Conservation (phyloP, 2,329 filamentous ascomycete species). For the Microthyrium microscopicum region DNA sequence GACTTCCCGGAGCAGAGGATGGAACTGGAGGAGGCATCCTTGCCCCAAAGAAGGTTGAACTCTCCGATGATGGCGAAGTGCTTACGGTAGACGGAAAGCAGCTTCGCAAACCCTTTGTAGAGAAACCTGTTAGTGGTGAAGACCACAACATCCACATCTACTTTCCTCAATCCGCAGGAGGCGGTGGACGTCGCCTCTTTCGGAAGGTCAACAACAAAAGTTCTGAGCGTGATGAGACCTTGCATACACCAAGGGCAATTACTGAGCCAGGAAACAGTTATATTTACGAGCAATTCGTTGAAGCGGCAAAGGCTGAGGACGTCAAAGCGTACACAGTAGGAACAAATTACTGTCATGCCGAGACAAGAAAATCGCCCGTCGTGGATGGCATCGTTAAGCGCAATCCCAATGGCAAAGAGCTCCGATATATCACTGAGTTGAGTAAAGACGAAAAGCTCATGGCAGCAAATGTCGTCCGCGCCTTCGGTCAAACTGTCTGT, state of each 20-base stretch:
- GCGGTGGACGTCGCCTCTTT: conserved; percentile 82
- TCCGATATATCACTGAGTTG: conserved; percentile 83
- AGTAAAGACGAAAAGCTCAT: conserved; percentile 67
- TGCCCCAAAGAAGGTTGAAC: conserved; percentile 52
- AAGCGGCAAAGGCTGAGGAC: conserved; percentile 92
- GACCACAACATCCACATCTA: conserved; percentile 99
- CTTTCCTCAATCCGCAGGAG: conserved; percentile 72
- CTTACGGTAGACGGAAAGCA: conserved; percentile 70
- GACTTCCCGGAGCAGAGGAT: conserved; percentile 52
- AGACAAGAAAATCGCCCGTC: conserved; percentile 92
- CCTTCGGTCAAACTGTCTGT: conserved; percentile 89
- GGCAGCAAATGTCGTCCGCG: conserved; percentile 74
- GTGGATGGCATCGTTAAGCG: conserved; percentile 90
- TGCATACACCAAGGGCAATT: conserved; percentile 63
- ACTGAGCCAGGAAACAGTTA: conserved; percentile 71
- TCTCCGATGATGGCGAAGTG: conserved; percentile 80
- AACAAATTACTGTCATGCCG: conserved; percentile 81
- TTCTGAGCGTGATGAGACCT: conserved; percentile 72
- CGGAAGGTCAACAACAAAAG: conserved; percentile 98
- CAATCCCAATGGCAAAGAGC: conserved; percentile 93
- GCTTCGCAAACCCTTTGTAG: conserved; percentile 86
- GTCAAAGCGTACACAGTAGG: conserved; percentile 98
- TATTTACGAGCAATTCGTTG: conserved; percentile 93
- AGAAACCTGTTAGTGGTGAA: conserved; percentile 95
- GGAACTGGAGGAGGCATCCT: conserved; percentile 43